Evolutionary conservation across 2,329 filamentous ascomycete genomes (phyloP), one percentile per base, ranked within the genome.

Genomic region (Blumeriella jaapii): DNA sequence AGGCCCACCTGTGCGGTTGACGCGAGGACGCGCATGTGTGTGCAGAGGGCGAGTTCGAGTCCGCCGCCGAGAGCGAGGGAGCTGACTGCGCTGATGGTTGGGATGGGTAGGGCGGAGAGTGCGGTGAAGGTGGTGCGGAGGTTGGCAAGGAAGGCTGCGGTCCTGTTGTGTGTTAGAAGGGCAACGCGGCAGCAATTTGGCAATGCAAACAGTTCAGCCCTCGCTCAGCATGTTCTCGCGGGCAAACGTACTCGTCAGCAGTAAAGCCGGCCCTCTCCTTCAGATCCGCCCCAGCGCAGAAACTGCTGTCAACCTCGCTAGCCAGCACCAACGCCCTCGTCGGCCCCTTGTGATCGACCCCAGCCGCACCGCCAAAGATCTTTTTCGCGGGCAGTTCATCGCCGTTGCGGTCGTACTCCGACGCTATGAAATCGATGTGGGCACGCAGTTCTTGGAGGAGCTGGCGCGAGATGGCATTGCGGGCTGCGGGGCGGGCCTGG

Each of bases 241-340:
- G n/a, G n/a, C 25, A 35, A 19, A 37, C 39, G 11, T 40, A 93
- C 86, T 95, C 81, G 50, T 85, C 72, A 41, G 68, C 69, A 1
- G 74, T 78, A 60, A 95, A 91, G 3, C 68, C 72, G 39, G 71
- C 70, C 17, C 89, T 67, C 65, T 95, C 89, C 57, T 95, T 96
- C 52, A 98, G 61, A 56, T 98, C 91, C 3, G 91, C 91, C 23
- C 91, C 91, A 0, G 91, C 85, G 59, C 91, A 98, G 59, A 98
- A 98, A 51, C 78, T 81, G 15, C 74, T 68, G 49, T 95, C 84
- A n/a, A 84, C 71, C 25, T 84, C 83, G 53, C 83, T 93, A 8
- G 84, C 82, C 11, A 98, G 51, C 25, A 98, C 74, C 48, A 98
- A 58, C 2, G 83, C 89, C 46, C 91, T 67, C 11, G 87, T 95